Base-by-base conservation (phyloP, 1,284 basidiomycete genomes). In the Amylostereum areolatum region DNA sequence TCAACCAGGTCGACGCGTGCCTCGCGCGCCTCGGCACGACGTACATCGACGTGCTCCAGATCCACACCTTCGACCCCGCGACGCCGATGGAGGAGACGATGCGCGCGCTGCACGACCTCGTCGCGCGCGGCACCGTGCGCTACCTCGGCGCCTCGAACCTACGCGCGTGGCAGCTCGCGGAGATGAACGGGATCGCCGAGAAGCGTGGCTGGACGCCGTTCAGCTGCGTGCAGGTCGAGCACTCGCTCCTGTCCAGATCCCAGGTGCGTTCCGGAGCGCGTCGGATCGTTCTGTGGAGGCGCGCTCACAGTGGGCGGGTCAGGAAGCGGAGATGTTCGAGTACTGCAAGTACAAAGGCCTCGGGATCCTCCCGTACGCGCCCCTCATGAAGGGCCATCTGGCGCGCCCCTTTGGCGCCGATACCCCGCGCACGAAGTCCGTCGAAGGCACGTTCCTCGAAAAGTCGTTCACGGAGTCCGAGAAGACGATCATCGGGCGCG, bases 331-430 rank as follows among this genome's bases (percentile, higher is more conserved):
- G 52, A 73, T 77, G 70, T 57, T 72, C 12, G 62, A 65, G 2
- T 78, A 73, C 59, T 76, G 73, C 60, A 65, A 70, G 5, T 67
- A 64, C 51, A 62, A 73, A 11, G 76, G 74, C 25, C 74, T 76
- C 43, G 71, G 74, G 0, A 54, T 77, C 35, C 68, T 77, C 9
- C 65, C 70, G 1, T 76, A 66, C 64, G 59, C 63, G 1, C 71
- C 72, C 1, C 66, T 78, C 7, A 54, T 60, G 3, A 53, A 51
- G 2, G 76, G 76, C 7, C 35, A 56, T 36, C 69, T 76, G 9
- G 68, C 72, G 0, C 67, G 70, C 9, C 70, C 72, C 0, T 0
- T 68, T 4, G 65, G 64, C 3, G 53, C 55, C 0, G 57, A 61
- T 28, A 66, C 70, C 1, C 36, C 47, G 0, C 60, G 69, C 4